These are phyloP conservation scores for Babesia divergens DNA, from an alignment of 169 alveolate species.

Conservation along the genomic window DNA sequence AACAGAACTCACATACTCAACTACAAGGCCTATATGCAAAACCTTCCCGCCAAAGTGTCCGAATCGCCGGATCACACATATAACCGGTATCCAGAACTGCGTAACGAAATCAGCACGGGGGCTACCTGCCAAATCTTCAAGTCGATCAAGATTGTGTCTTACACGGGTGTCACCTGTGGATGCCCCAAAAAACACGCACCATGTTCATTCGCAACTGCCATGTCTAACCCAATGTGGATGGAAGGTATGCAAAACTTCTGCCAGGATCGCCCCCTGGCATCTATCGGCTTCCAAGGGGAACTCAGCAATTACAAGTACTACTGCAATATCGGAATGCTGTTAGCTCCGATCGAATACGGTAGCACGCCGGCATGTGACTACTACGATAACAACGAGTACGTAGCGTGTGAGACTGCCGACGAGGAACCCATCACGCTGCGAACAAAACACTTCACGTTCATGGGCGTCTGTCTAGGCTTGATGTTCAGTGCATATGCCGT, in stretches of 20 bases:
- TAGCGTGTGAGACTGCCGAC: slow-evolving; percentile 25
- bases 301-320: slow-evolving; percentile 31
- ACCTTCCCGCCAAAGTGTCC: not conserved
- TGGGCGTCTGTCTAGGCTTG: slow-evolving; percentile 36
- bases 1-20: not conserved
- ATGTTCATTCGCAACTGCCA: slow-evolving; percentile 38
- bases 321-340: slow-evolving; percentile 57
- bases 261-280: slow-evolving; percentile 14
- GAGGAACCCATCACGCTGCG: slow-evolving; percentile 17
- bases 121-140: slow-evolving; percentile 29
- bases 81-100: slow-evolving; percentile 36
- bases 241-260: slow-evolving; percentile 37
- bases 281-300: slow-evolving; percentile 38
- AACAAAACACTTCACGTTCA: slow-evolving; percentile 16
- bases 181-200: slow-evolving; percentile 45
- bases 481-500: not conserved
- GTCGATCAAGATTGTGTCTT: slow-evolving; percentile 9
- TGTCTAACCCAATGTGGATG: slow-evolving; percentile 11
- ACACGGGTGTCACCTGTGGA: slow-evolving; percentile 36
- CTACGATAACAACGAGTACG: slow-evolving; percentile 52
- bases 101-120: not conserved
- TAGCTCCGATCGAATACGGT: slow-evolving; percentile 7
- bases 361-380: slow-evolving; percentile 32
- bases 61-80: slow-evolving; percentile 41
- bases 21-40: slow-evolving; percentile 4